Conservation (phyloP, 2,329 filamentous ascomycete genomes). For the Echinosphaeria canescens region DNA sequence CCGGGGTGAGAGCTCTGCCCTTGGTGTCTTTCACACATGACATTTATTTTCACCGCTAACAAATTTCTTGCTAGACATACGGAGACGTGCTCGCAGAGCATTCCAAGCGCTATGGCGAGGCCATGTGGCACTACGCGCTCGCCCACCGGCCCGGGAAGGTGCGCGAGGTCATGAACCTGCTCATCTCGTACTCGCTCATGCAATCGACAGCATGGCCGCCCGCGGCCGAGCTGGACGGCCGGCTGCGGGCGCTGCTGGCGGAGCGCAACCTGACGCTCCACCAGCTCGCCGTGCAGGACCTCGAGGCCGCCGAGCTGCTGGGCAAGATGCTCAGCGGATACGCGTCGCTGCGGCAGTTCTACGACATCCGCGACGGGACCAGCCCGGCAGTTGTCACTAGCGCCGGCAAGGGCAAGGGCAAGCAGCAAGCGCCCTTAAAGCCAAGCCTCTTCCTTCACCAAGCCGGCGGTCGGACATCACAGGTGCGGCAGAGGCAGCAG, state of each 20-base stretch:
- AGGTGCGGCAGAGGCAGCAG: too few species aligned
- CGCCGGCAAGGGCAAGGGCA: too few species aligned
- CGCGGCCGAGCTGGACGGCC: constrained; percentile 46
- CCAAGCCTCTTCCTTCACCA: too few species aligned
- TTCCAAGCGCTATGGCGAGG: constrained; percentile 63
- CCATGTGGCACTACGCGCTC: constrained; percentile 77
- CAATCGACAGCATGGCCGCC: constrained; percentile 68
- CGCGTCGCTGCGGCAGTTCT: constrained; percentile 76
- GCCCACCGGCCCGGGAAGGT: constrained; percentile 62
- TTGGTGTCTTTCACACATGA: too few species aligned
- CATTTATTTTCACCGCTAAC: too few species aligned
- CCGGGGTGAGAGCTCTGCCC: constrained; percentile 70
- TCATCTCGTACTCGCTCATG: constrained; percentile 72
- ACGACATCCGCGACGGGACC: constrained; percentile 53
- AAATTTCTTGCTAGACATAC: constrained; percentile 41
- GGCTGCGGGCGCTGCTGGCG: constrained; percentile 46
- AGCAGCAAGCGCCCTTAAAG: too few species aligned
- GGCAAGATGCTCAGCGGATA: constrained; percentile 81
- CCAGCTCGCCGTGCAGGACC: constrained; percentile 49
- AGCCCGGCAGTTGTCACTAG: too few species aligned
- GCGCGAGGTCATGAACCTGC: constrained; percentile 64
- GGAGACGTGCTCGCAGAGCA: constrained; percentile 55
- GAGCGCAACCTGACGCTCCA: constrained; percentile 53
- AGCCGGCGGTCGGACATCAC: too few species aligned
- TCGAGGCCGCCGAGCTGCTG: constrained; percentile 64